phyloP scores from a whole-genome alignment of 2,329 filamentous ascomycete species.

The Botryotinia globosa region DNA sequence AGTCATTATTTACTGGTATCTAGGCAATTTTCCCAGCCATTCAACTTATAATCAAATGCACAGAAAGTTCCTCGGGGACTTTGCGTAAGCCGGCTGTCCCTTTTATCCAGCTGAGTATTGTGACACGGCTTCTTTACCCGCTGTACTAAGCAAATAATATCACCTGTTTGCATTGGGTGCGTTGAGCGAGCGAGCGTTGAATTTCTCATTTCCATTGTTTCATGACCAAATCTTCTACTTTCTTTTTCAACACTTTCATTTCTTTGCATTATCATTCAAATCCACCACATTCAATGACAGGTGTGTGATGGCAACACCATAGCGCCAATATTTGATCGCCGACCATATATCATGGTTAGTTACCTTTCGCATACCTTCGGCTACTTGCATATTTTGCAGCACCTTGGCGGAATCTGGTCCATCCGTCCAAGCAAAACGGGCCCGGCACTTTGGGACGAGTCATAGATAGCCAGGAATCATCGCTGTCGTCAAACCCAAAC shows the following conservation, averaged over 20 bases:
- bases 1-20: neutral
- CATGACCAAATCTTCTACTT: neutral
- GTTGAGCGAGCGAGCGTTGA: neutral
- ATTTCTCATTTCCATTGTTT: neutral
- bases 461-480: slow-evolving; percentile 5
- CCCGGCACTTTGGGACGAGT: slow-evolving; percentile 12
- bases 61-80: slow-evolving; percentile 12
- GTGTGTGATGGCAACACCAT: neutral
- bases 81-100: slow-evolving; percentile 1
- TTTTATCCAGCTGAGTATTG: neutral
- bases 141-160: slow-evolving; percentile 1
- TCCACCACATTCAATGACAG: neutral
- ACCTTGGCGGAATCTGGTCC: slow-evolving; percentile 12
- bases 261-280: neutral
- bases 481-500: slow-evolving; percentile 13
- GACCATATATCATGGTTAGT: slow-evolving; percentile 13
- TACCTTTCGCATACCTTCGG: slow-evolving; percentile 9
- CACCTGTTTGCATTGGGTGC: neutral
- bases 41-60: slow-evolving; percentile 2
- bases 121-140: neutral
- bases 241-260: neutral
- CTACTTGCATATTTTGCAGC: slow-evolving; percentile 12
- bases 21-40: slow-evolving; percentile 6
- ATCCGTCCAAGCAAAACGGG: slow-evolving; percentile 12
- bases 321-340: slow-evolving; percentile 18